These are phyloP conservation scores for Tolypocladium amazonense DNA, from an alignment of 2,329 filamentous ascomycete genomes.

Conservation along the genomic window DNA sequence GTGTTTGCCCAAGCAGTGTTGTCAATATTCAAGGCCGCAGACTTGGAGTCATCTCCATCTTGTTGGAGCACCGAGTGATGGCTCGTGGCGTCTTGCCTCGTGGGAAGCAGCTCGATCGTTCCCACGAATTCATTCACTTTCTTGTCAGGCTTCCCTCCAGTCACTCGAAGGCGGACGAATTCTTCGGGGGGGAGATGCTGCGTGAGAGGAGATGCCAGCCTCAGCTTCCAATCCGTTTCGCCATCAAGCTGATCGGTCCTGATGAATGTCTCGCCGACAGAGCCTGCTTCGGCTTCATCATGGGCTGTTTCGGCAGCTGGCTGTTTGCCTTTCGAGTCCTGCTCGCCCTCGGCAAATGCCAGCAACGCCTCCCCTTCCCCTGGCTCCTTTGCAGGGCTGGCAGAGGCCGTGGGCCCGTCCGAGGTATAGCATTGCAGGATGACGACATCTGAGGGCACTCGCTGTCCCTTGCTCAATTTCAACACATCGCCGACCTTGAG, in stretches of 20 bases:
- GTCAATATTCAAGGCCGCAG: constrained; percentile 76
- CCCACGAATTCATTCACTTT: constrained; percentile 93
- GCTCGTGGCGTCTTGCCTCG: constrained; percentile 36
- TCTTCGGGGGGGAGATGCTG: constrained; percentile 67
- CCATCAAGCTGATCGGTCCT: constrained; percentile 94
- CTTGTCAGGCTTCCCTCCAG: constrained; percentile 81
- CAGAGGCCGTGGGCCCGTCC: constrained; percentile 30
- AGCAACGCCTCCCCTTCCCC: constrained; percentile 29
- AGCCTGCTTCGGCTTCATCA: constrained; percentile 22
- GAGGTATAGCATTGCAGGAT: constrained; percentile 71
- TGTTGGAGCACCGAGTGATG: constrained; percentile 22
- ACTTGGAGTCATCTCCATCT: constrained; percentile 33
- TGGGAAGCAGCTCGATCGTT: constrained; percentile 66
- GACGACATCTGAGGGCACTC: constrained; percentile 88
- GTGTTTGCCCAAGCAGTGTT: constrained; percentile 99
- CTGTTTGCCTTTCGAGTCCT: constrained; percentile 22
- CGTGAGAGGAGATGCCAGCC: constrained; percentile 75
- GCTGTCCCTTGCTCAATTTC: constrained; percentile 82
- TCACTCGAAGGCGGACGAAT: constrained; percentile 58
- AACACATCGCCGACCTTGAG: constrained; percentile 93
- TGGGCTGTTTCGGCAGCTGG: constrained; percentile 15
- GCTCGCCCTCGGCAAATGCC: constrained; percentile 27
- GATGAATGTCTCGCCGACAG: constrained; percentile 87
- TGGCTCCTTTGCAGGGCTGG: constrained; percentile 16
- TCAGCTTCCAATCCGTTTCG: constrained; percentile 97